Base-by-base conservation (phyloP, 164 flowering plant species). In the Piper longum region DNA sequence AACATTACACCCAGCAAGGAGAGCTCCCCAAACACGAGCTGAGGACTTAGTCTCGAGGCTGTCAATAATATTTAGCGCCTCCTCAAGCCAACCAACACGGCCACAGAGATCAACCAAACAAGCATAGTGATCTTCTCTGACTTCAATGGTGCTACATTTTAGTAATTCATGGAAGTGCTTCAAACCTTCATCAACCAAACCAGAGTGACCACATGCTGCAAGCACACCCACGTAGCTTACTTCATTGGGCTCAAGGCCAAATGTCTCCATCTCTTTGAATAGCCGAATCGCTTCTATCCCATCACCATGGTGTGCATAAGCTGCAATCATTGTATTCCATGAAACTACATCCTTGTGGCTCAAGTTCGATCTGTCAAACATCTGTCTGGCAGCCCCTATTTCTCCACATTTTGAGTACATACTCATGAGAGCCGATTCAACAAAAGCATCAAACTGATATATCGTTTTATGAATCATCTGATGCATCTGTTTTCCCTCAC, bases 321-420 rank as follows among this genome's bases (percentile, higher is more conserved):
- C 71, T 4, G 59, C 63, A 41, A 69, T 59, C 54, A 63, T 69
- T 51, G 66, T 63, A 57, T 64, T 69, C 66, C 67, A 69, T 18
- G 60, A 63, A 5, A 68, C 62, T 19, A 48, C 8, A 56, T 68
- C 71, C 66, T 63, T 68, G 12, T 68, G 57, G 36, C 36, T 26
- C 36, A 26, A 26, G 54, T 56, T 57, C 41, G 71, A 58, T 39
- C 62, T 7, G 19, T 68, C 71, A 59, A 68, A 63, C 52, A 68
- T 63, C 66, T 62, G 48, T 51, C 66, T 63, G 8, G 57, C 66
- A 48, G 41, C 45, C n/a, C 43, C 57, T 6, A 69, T 63, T 48
- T 69, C 66, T 11, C 71, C 71, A 17, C 71, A 69, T 54, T 69
- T 69, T 5, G 66, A 41, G 54, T 69, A 63, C 67, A 69, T 69